Conservation (phyloP, 2,329 filamentous ascomycete species). For the Stagonosporopsis rhizophila region DNA sequence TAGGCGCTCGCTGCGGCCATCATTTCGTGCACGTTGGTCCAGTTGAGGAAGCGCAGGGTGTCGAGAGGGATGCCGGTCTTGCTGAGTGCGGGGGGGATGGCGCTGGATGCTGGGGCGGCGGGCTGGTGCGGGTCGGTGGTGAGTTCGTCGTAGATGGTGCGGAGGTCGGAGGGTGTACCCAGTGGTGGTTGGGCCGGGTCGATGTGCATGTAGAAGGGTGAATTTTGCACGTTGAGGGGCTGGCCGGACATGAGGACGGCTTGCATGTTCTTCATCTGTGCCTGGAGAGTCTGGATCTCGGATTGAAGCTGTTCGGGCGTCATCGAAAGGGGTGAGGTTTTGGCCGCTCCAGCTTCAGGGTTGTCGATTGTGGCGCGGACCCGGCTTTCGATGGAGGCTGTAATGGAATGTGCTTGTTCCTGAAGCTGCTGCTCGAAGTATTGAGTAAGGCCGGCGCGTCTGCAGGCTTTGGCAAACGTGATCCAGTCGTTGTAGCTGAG, state of each 20-base stretch:
- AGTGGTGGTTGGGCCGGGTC: constrained; percentile 32
- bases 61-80: constrained; percentile 53
- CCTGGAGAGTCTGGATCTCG: constrained; percentile 31
- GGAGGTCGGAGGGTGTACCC: constrained; percentile 32
- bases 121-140: constrained; percentile 51
- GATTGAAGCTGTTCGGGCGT: constrained; percentile 23
- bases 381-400: constrained; percentile 16
- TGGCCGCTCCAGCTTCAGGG: constrained; percentile 1
- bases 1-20: constrained; percentile 48
- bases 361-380: constrained; percentile 1
- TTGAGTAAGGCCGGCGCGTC: constrained; percentile 23
- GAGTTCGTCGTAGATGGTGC: constrained; percentile 53
- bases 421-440: constrained; percentile 39
- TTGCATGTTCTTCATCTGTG: constrained; percentile 37
- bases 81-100: constrained; percentile 25
- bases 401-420: constrained; percentile 36
- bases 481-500: constrained; percentile 43
- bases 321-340: constrained; percentile 14
- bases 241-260: constrained; percentile 42
- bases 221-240: constrained; percentile 45
- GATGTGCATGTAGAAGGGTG: constrained; percentile 49
- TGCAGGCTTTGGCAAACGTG: constrained; percentile 42
- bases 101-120: constrained; percentile 16
- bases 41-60: constrained; percentile 58
- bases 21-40: constrained; percentile 57